Base-by-base conservation (phyloP, 2,329 filamentous ascomycete species). In the Sporothrix pseudoabietina region DNA sequence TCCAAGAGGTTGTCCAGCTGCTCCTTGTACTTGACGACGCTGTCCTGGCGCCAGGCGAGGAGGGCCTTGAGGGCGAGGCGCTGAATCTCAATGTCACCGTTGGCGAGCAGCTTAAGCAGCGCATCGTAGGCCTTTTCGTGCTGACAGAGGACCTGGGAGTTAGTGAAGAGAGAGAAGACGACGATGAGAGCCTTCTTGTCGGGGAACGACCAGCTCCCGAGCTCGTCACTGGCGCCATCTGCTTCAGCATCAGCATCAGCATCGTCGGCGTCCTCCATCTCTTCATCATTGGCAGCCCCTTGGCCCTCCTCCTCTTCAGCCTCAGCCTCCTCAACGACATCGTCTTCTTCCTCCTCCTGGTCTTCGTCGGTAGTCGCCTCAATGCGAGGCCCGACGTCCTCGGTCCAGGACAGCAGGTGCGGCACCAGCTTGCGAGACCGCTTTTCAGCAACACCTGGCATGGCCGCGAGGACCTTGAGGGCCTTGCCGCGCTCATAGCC, bases 61-160 rank as follows among this genome's bases (percentile, higher is more conserved):
- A 99, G 88, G 9, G 92, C 92, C 80, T 94, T 94, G 49, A 99
- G 85, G 0, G 94, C 90, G 63, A 91, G 88, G 77, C 92, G 95
- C 80, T 99, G 96, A 19, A 97, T 89, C 77, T 98, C 95, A 3
- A 90, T 87, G 79, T 99, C 96, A 78, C 96, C 96, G 79, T 98
- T 97, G 59, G 90, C 89, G 76, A 98, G 85, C 30, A 98, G 86
- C 44, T 87, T 85, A 22, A 98, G 84, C 32, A 98, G 84, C 19
- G 93, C 90, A 8, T 88, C 83, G 78, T 94, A 92, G 0, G 97
- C 94, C 72, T 93, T 90, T 10, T 89, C 85, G 44, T 92, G 88
- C 78, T 90, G 92, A 81, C 90, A 98, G 4, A 99, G 84, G 0
- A 94, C 94, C 78, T 87, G 92, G 0, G 96, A 94, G 79, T 99